Percentiles rank a stretch among this genome's conserved stretches.
Evolutionary conservation across 1,139 yeast genomes (phyloP).

Genomic region (Kodamaea derodonti): DNA sequence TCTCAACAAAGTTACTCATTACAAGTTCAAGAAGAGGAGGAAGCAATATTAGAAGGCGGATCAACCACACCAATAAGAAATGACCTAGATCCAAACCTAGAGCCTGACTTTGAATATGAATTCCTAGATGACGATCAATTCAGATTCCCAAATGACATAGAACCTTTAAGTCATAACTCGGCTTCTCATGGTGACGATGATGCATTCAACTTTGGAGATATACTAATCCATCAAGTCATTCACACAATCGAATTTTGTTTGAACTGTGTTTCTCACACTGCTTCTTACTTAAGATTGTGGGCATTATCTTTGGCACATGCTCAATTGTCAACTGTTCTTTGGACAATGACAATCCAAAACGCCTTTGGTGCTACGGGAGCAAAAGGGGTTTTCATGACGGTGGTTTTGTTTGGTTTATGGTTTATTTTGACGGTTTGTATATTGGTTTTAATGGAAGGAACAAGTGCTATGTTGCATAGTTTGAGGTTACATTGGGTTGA

Average conservation of each 20-base stretch:
- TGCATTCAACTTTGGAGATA: conserved; percentile 77
- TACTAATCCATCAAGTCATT: conserved; percentile 95
- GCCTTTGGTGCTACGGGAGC: conserved; percentile 74
- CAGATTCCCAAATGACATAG: conserved; percentile 46
- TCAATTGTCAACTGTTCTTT: conserved; percentile 87
- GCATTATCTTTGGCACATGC: conserved; percentile 97
- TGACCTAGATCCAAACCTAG: conserved; percentile 9
- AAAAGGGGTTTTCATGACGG: conserved; percentile 68
- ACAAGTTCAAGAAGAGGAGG: conserved; percentile 31
- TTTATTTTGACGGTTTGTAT: conserved; percentile 85
- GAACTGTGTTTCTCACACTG: conserved; percentile 97
- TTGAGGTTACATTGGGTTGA: conserved; percentile 98
- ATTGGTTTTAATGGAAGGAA: conserved; percentile 96
- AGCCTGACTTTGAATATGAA: conserved; percentile 23
- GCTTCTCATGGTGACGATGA: conserved; percentile 31
- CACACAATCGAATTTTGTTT: conserved; percentile 98
- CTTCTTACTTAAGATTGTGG: conserved; percentile 94
- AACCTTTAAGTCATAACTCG: conserved; percentile 32
- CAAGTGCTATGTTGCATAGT: conserved; percentile 97
- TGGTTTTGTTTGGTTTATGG: conserved; percentile 89
- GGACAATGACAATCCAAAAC: conserved; percentile 91
- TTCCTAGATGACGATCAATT: conserved; percentile 31
- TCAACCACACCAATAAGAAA: too few species aligned
- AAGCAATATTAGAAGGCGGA: conserved; percentile 23
- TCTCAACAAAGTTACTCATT: conserved; percentile 31